Evolutionary conservation across 2,329 filamentous ascomycete species (phyloP), one percentile per base, ranked within the genome.

Genomic region (Diaporthe sp.): DNA sequence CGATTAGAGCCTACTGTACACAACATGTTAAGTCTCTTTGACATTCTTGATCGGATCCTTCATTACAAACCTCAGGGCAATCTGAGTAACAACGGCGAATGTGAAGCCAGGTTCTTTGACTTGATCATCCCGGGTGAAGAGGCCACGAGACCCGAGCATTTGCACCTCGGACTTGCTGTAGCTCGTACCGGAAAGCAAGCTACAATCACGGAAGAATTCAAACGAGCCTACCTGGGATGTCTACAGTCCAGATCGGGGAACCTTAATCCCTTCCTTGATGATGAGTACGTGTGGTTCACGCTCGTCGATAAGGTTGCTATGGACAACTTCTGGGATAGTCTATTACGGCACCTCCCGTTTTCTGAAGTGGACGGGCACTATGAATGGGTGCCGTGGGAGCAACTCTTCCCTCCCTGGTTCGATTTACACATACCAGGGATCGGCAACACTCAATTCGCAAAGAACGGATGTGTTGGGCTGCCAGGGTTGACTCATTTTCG

Each of bases 301-400:
- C 0, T 61, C 6, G 15, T 3, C 8, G 17, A 61, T 45, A 2
- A 28, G 0, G 58, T 30, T 13, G 13, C 9, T 61, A 8, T 30
- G 8, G 15, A 19, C 8, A n/a, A 30, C 1, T 61, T 45, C 38
- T 19, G 38, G 38, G 25, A 22, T 10, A 13, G 3, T 12, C 4
- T 42, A n/a, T 9, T 28, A 5, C n/a, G 22, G 22, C 33, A 38
- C 4, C 1, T 58, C 19, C 13, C 55, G 8, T 15, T 22, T 10
- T 2, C 30, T 0, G 4, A 9, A 0, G 1, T 1, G 2, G 8
- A n/a, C 22, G 1, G 7, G 9, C 4, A 22, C 17, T 1, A 2
- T 13, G 25, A 6, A 12, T 17, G 54, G 30, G 2, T 1, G 3
- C 2, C 33, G 10, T 58, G 30, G n/a, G 7, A 42, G 6, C 2